Base-by-base conservation (phyloP, 2,329 filamentous ascomycete genomes). In the Fusarium sp. region DNA sequence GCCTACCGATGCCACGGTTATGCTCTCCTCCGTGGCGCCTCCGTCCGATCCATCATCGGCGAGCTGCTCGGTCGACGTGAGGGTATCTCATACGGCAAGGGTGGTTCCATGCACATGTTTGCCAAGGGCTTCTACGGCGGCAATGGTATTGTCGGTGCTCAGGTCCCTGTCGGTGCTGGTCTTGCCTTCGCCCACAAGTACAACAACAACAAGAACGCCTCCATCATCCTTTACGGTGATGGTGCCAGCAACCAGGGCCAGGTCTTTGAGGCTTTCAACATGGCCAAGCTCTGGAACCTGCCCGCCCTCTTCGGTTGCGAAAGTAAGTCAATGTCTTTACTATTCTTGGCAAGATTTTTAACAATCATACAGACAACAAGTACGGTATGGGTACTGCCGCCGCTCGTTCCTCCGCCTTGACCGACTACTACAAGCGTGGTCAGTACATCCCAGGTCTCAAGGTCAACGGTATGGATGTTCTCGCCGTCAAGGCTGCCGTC, bases 71-170 rank as follows among this genome's bases (percentile, higher is more conserved):
- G 96, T 78, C 92, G 96, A 77, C 91, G 95, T 81, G 93, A 97
- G 82, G 96, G 96, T 85, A 98, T 99, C 78, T 92, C 96, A 69
- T 97, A 97, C 86, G 96, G 96, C 82, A 99, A 99, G 90, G 96
- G 96, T 82, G 96, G 96, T 73, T 98, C 94, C 72, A 99, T 99
- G 96, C 96, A 99, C 88, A 99, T 99, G 96, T 99, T 99, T 86
- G 86, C 94, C 76, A 94, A 94, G 83, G 93, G 93, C 73, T 99
- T 99, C 88, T 99, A 97, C 82, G 96, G 96, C 78, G 96, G 96
- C 77, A 99, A 99, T 86, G 96, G 96, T 85, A 99, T 99, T 74
- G 96, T 99, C 79, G 96, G 96, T 83, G 96, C 96, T 71, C 96
- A 99, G 86, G 96, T 99, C 47, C 96, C 96, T 66, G 94, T 99